Base-by-base conservation (phyloP, 768 basidiomycete genomes). In the Phlebiopsis flavidoalba region DNA sequence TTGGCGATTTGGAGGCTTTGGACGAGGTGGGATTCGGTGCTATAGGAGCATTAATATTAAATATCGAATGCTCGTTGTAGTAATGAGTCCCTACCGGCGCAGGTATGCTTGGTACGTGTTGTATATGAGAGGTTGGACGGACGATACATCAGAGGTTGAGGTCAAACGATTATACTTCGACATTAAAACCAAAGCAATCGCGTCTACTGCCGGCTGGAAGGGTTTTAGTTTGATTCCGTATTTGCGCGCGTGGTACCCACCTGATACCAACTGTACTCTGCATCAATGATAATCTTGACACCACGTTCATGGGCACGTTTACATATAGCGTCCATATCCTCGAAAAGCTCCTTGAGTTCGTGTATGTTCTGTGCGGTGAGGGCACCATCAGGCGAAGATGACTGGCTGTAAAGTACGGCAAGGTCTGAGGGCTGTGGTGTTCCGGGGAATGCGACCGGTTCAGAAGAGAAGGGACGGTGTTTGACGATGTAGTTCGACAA, bases 31-130 rank as follows among this genome's bases (percentile, higher is more conserved):
- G 74, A 70, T 4, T 87, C 88, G 0, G 85, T 89, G 56, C 92
- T 90, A 61, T 12, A 15, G 24, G 19, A 3, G 14, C 15, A 7
- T 31, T 3, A 24, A 22, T 1, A 24, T 3, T 26, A 2, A 6
- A 10, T 49, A 22, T 15, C 12, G 1, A 51, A 5, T 10, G 49
- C 8, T 7, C 3, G 24, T 22, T 11, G 31, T 26, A 14, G 7
- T 51, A 55, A 1, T 8, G 64, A 31, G 26, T 31, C 6, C 74
- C 33, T 59, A 88, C 86, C 93, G 80, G 47, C 83, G 83, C 22
- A 97, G 82, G 73, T 96, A 97, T 0, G 93, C 89, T 70, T 98
- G 95, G 74, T 87, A 93, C 0, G 95, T 97, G 1, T 83, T 87
- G 71, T 95, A 95, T 1, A 94, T 74, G 4, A 93, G 75, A 0